Evolutionary conservation across 139 green algal genomes (phyloP).

Genomic region (Picochlorum sp.): DNA sequence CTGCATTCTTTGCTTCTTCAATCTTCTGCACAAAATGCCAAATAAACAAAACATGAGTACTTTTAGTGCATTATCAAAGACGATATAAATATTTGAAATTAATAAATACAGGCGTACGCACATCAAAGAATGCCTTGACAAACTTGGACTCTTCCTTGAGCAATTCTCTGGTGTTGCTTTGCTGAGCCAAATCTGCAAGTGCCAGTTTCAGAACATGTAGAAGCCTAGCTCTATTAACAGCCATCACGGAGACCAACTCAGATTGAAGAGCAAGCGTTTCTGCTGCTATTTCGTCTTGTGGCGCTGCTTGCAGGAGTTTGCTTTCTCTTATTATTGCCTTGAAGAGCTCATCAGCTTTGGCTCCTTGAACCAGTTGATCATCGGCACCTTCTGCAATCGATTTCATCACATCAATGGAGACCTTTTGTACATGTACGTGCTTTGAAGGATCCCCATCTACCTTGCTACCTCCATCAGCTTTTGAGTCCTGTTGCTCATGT

Average conservation of each 20-base stretch:
- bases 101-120: not conserved
- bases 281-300: constrained; percentile 69
- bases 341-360: constrained; percentile 37
- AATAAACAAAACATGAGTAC: not conserved
- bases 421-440: not conserved
- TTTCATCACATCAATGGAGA: constrained; percentile 6
- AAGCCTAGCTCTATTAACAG: constrained; percentile 44
- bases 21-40: not conserved
- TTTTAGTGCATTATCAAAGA: constrained; percentile 1
- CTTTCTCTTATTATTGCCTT: constrained; percentile 14
- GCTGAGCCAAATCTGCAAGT: constrained; percentile 42
- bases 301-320: constrained; percentile 46
- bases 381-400: constrained; percentile 16
- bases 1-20: not conserved
- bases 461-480: not conserved
- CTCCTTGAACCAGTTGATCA: not conserved
- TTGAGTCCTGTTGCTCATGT: not conserved
- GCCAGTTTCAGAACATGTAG: constrained; percentile 23
- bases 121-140: not conserved
- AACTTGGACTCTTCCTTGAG: not conserved
- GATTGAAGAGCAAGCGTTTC: constrained; percentile 66
- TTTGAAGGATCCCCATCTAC: not conserved
- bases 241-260: constrained; percentile 3
- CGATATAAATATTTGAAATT: not conserved
- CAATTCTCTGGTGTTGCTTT: not conserved